Conservation (phyloP, 108 stramenopile genomes). For the Fistulifera pelliculosa region DNA sequence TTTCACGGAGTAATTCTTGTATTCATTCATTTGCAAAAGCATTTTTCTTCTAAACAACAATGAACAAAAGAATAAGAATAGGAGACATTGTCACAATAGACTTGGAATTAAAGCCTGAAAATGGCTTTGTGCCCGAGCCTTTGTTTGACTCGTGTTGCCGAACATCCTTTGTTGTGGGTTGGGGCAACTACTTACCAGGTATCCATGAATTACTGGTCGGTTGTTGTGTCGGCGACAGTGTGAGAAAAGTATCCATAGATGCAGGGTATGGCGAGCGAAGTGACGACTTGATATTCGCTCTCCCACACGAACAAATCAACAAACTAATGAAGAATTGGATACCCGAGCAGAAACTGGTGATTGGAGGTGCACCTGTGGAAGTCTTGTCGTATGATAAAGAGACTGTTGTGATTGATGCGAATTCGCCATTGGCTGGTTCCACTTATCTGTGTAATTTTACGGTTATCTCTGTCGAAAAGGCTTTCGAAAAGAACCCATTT, state of each 20-base stretch:
- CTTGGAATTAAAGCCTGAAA: conserved; percentile 33
- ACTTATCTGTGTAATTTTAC: conserved; percentile 43
- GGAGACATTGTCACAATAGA: conserved; percentile 63
- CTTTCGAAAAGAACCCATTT: conserved; percentile 16
- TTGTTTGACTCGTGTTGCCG: conserved; percentile 45
- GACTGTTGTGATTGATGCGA: conserved; percentile 58
- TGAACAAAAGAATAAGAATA: neutral
- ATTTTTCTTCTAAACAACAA: no score
- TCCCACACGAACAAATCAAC: conserved; percentile 22
- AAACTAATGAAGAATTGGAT: conserved; percentile 3
- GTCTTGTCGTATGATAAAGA: conserved; percentile 28
- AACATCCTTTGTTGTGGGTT: conserved; percentile 39
- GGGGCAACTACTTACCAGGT: conserved; percentile 67
- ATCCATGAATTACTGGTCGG: conserved; percentile 43
- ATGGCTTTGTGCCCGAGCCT: conserved; percentile 40
- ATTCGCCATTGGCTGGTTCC: conserved; percentile 63
- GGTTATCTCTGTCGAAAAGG: conserved; percentile 28
- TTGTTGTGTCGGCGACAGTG: conserved; percentile 32
- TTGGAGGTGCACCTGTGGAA: conserved; percentile 16
- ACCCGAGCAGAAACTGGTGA: neutral
- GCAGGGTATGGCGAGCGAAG: conserved; percentile 51
- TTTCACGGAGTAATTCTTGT: no score
- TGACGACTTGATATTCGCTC: conserved; percentile 34
- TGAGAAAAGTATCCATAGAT: conserved; percentile 41
- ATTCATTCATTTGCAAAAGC: no score